Conservation (phyloP, 371 early-diverging fungal species). For the Mucor sp. region DNA sequence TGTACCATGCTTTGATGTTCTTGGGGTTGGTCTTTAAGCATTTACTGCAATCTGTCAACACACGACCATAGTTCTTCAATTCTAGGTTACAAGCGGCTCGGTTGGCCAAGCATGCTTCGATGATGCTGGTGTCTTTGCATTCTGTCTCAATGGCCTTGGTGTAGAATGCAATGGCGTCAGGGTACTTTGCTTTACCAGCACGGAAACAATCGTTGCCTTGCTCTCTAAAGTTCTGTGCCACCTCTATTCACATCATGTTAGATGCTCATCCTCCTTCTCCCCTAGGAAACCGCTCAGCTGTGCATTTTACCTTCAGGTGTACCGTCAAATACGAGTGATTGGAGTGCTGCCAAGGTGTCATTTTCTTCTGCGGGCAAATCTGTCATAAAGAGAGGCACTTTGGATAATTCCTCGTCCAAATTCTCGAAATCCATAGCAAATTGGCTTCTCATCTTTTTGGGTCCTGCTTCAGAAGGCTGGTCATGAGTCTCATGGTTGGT, state of each 20-base stretch:
- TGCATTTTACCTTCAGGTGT: constrained; percentile 83
- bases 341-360: constrained; percentile 80
- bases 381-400: constrained; percentile 93
- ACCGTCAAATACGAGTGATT: constrained; percentile 90
- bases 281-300: neutral
- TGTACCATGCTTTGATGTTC: constrained; percentile 91
- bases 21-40: constrained; percentile 79
- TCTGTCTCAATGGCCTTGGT: constrained; percentile 84
- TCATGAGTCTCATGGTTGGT: neutral
- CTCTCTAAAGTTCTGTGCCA: constrained; percentile 92
- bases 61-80: constrained; percentile 75
- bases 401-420: constrained; percentile 63
- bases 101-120: constrained; percentile 81
- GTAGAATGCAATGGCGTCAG: constrained; percentile 86
- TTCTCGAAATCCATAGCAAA: constrained; percentile 52
- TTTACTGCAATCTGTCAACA: constrained; percentile 85
- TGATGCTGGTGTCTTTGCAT: constrained; percentile 75
- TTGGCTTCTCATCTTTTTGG: constrained; percentile 27
- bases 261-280: neutral
- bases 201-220: constrained; percentile 95
- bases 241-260: constrained; percentile 47
- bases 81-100: constrained; percentile 94
- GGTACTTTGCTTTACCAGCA: constrained; percentile 66
- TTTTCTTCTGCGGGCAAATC: constrained; percentile 79
- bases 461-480: constrained; percentile 18